phyloP scores from a whole-genome alignment of 176 grass and related monocot genomes.

The Phyllostachys edulis region DNA sequence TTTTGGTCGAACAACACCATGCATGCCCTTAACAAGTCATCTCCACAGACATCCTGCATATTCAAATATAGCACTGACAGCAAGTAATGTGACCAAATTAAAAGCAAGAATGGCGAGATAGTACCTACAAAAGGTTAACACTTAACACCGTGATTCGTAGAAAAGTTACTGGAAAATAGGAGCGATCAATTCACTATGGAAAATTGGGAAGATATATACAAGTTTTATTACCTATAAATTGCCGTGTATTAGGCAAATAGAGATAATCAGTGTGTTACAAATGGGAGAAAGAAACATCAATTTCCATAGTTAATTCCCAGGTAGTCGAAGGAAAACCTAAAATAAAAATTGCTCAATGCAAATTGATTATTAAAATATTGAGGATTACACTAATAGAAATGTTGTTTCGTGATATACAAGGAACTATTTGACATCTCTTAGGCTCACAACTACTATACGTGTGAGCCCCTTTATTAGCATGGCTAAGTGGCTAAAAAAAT shows the following conservation, averaged over 20 bases:
- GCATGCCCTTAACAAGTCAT: background rate
- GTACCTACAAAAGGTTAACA: too few species aligned
- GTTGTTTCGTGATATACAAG: background rate
- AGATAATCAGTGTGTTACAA: background rate
- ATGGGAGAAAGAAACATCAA: background rate
- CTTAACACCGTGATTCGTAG: too few species aligned
- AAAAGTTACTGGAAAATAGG: background rate
- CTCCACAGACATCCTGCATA: background rate
- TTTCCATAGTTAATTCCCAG: background rate
- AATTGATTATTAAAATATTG: background rate
- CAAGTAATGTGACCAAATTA: background rate
- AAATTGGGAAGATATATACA: background rate
- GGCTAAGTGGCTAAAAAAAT: conserved; percentile 28
- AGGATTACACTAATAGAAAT: conserved; percentile 9
- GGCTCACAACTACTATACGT: background rate
- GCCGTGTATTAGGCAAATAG: background rate
- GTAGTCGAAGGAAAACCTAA: background rate
- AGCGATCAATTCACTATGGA: background rate
- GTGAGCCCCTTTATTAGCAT: conserved; percentile 21
- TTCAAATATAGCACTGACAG: background rate
- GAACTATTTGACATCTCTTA: background rate
- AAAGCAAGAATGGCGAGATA: background rate
- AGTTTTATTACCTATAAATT: background rate
- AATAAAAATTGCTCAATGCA: background rate
- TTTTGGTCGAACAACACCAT: too few species aligned